Conservation (phyloP, 495 filamentous ascomycete genomes). For the Trypethelium eluteriae region DNA sequence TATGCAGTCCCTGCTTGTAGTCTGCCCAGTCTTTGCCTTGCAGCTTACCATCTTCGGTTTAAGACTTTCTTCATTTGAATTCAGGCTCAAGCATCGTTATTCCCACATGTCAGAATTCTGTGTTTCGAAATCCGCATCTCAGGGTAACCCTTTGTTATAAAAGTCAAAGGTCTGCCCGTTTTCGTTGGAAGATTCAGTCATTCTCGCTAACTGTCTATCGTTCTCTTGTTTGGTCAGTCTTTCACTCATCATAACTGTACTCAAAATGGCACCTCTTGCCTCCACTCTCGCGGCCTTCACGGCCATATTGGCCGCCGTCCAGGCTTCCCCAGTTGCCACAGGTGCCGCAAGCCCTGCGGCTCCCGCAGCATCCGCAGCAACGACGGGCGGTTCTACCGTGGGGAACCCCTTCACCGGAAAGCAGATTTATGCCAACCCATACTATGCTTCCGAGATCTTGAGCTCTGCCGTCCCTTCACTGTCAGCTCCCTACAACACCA, state of each 20-base stretch:
- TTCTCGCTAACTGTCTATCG: neutral
- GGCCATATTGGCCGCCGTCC: neutral
- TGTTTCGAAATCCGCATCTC: neutral
- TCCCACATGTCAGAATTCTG: neutral
- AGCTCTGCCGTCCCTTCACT: slow-evolving; percentile 38
- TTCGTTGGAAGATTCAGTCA: neutral
- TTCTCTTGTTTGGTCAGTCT: neutral
- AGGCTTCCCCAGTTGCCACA: slow-evolving; percentile 6
- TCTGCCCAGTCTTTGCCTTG: neutral
- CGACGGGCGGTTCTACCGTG: neutral
- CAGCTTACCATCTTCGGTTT: neutral
- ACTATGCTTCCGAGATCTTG: slow-evolving; percentile 49
- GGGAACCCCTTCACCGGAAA: slow-evolving; percentile 49
- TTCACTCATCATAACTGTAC: neutral
- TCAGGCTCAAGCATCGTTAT: neutral
- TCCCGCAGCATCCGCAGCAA: neutral
- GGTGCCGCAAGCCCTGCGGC: neutral
- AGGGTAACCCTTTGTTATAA: neutral
- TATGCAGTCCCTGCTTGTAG: neutral
- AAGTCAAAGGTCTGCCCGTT: neutral
- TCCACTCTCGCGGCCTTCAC: slow-evolving; percentile 6
- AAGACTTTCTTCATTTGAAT: neutral
- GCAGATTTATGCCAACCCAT: slow-evolving; percentile 50
- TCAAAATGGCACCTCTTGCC: neutral
- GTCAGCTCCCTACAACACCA: slow-evolving; percentile 35